phyloP scores from a whole-genome alignment of 1,284 basidiomycete genomes.

The Ustilago sp. region DNA sequence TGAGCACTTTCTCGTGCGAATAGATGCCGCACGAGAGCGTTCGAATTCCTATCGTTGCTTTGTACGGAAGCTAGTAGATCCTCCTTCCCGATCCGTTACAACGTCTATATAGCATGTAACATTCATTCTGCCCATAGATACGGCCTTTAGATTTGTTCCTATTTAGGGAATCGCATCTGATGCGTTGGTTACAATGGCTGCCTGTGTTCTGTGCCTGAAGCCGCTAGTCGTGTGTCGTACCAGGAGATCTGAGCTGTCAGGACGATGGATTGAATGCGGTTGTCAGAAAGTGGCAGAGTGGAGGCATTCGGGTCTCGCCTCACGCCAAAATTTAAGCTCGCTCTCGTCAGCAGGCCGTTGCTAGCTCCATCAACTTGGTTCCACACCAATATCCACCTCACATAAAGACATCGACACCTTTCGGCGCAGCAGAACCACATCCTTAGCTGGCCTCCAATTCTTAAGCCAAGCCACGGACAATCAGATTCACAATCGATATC shows the following conservation, averaged over 20 bases:
- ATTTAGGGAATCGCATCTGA: background rate
- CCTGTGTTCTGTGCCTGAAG: background rate
- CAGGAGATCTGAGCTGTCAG: background rate
- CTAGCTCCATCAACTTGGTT: background rate
- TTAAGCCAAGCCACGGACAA: background rate
- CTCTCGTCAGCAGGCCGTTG: slow-evolving; percentile 8
- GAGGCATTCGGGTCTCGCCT: background rate
- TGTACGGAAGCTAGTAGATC: too few species aligned
- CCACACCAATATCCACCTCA: background rate
- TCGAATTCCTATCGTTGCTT: too few species aligned
- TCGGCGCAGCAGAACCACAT: too few species aligned
- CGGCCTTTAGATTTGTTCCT: background rate
- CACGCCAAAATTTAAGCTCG: background rate
- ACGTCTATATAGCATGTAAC: too few species aligned
- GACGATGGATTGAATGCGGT: too few species aligned
- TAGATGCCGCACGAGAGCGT: too few species aligned
- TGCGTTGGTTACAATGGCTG: background rate
- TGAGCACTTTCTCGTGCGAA: too few species aligned
- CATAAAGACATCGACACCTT: background rate
- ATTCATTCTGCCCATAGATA: background rate
- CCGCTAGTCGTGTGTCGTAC: background rate
- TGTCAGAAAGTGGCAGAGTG: background rate
- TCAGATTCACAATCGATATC: background rate
- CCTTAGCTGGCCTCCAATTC: background rate
- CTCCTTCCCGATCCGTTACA: too few species aligned